These are phyloP conservation scores for Cordyceps sp. DNA, from an alignment of 2,329 filamentous ascomycete genomes.

Conservation along the genomic window DNA sequence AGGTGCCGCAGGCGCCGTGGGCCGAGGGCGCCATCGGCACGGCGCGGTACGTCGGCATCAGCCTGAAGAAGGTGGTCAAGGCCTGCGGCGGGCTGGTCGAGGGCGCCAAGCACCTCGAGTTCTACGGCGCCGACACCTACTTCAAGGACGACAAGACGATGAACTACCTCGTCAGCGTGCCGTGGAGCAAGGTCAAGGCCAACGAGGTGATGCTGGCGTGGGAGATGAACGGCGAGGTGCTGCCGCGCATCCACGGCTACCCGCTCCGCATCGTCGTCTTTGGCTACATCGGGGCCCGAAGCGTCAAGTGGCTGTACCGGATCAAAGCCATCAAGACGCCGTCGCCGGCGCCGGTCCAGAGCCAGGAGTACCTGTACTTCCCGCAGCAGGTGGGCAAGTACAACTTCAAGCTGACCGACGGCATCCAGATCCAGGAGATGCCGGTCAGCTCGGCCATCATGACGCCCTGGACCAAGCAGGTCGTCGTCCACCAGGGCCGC, in stretches of 20 bases:
- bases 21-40: neutral
- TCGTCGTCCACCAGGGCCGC: slow-evolving; percentile 40
- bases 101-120: neutral
- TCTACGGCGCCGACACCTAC: neutral
- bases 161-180: neutral
- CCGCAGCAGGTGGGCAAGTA: slow-evolving; percentile 53
- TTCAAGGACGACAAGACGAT: neutral
- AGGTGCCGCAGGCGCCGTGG: neutral
- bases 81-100: neutral
- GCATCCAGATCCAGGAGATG: slow-evolving; percentile 57
- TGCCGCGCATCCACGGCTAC: neutral
- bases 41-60: neutral
- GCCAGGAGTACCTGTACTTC: slow-evolving; percentile 52
- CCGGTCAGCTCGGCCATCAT: slow-evolving; percentile 52
- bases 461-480: slow-evolving; percentile 42
- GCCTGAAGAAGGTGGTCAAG: neutral
- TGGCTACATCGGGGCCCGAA: neutral
- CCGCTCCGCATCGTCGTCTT: neutral
- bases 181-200: neutral
- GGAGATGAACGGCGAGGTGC: neutral
- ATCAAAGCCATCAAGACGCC: slow-evolving; percentile 13
- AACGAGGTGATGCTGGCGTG: neutral
- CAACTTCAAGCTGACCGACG: slow-evolving; percentile 39
- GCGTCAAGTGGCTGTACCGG: neutral
- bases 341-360: slow-evolving; percentile 43